Evolutionary conservation across 2,329 filamentous ascomycete species (phyloP).

Genomic region (Zymoseptoria crescenta): DNA sequence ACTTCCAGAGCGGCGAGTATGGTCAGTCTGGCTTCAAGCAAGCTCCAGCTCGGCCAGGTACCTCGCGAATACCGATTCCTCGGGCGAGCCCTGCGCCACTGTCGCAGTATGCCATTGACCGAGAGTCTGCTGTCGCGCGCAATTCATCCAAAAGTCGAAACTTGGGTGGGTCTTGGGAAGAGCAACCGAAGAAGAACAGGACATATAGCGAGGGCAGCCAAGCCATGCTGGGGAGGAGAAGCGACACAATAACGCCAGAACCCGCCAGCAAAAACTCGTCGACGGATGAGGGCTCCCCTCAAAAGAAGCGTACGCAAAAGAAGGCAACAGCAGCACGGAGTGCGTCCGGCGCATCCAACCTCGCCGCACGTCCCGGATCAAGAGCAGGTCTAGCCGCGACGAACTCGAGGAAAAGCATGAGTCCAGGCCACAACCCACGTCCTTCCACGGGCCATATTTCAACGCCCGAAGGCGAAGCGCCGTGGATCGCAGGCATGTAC

Average conservation of each 20-base stretch:
- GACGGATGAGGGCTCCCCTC: slow-evolving; percentile 25
- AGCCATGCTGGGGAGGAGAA: slow-evolving; percentile 42
- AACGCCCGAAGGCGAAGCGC: slow-evolving; percentile 85
- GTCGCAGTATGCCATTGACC: slow-evolving; percentile 61
- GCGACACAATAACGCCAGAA: slow-evolving; percentile 30
- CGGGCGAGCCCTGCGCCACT: slow-evolving; percentile 73
- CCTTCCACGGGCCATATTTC: slow-evolving; percentile 57
- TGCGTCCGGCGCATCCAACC: slow-evolving; percentile 2
- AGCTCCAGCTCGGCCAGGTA: slow-evolving; percentile 36
- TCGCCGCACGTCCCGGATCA: not conserved
- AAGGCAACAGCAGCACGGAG: slow-evolving; percentile 25
- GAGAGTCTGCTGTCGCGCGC: slow-evolving; percentile 61
- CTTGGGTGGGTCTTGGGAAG: slow-evolving; percentile 48
- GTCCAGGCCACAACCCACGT: slow-evolving; percentile 25
- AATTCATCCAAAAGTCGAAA: slow-evolving; percentile 49
- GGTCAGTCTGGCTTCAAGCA: slow-evolving; percentile 37
- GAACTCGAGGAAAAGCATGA: not conserved
- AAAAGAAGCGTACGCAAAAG: slow-evolving; percentile 34
- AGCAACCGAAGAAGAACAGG: slow-evolving; percentile 45
- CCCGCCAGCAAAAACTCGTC: slow-evolving; percentile 17
- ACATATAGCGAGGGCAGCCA: slow-evolving; percentile 58
- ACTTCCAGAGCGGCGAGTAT: not conserved
- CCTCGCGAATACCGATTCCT: slow-evolving; percentile 79
- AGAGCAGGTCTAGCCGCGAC: not conserved
- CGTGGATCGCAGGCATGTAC: slow-evolving; percentile 91